Evolutionary conservation across 2,329 filamentous ascomycete genomes (phyloP).

Genomic region (Amphichorda felina): DNA sequence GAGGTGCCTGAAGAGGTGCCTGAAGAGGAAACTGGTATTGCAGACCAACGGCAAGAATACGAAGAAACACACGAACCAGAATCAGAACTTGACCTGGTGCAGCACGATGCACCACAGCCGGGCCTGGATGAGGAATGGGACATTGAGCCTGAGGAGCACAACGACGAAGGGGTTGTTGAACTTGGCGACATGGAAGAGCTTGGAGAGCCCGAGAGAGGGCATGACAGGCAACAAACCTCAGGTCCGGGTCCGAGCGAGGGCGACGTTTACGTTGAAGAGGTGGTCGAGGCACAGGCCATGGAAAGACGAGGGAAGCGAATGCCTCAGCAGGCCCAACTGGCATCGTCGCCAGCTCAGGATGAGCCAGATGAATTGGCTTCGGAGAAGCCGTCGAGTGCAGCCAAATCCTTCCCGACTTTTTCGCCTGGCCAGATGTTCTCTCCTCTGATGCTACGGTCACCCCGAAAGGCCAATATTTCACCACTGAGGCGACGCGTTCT

Average conservation of each 20-base stretch:
- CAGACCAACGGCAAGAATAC: too few relatives aligned
- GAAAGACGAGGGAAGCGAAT: background rate
- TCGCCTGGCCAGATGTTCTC: background rate
- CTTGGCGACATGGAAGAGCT: background rate
- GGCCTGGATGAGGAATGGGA: too few relatives aligned
- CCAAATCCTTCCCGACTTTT: background rate
- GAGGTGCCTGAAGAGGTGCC: too few relatives aligned
- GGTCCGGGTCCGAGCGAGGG: background rate
- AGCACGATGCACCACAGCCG: too few relatives aligned
- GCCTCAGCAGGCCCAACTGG: background rate
- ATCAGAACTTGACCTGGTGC: too few relatives aligned
- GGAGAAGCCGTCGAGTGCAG: background rate
- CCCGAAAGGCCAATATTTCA: slow-evolving; percentile 13
- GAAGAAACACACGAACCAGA: too few relatives aligned
- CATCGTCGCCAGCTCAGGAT: background rate
- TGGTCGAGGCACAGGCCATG: background rate
- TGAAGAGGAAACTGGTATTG: too few relatives aligned
- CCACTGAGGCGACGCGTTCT: slow-evolving; percentile 2
- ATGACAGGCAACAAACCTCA: background rate
- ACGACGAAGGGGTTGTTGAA: background rate
- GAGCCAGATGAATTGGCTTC: background rate
- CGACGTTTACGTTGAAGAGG: background rate
- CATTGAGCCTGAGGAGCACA: background rate
- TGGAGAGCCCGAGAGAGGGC: background rate
- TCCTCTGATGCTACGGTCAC: slow-evolving; percentile 18